Evolutionary conservation across 345 rosid species (phyloP).

Genomic region (Fremontodendron californicum): DNA sequence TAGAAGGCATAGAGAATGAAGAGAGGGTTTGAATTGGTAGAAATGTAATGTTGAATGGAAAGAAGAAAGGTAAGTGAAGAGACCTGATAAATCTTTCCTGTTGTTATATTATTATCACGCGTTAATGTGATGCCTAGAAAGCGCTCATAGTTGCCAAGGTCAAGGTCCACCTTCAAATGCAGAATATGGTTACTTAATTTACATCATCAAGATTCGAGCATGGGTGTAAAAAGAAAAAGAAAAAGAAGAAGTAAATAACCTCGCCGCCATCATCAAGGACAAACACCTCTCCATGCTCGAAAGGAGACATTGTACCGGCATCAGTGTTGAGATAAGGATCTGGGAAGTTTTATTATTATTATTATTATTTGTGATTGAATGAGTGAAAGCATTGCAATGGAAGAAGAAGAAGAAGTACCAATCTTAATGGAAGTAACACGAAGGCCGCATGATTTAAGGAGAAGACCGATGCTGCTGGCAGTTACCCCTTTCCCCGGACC

Average conservation of each 20-base stretch:
- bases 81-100: constrained; percentile 86
- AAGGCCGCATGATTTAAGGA: constrained; percentile 77
- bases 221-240: not conserved
- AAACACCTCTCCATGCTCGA: constrained; percentile 92
- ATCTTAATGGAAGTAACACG: constrained; percentile 79
- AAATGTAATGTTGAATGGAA: not conserved
- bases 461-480: constrained; percentile 80
- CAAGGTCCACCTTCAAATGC: constrained; percentile 65
- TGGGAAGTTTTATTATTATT: too few relatives aligned
- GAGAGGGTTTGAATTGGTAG: not conserved
- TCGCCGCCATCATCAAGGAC: constrained; percentile 89
- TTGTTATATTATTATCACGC: constrained; percentile 71
- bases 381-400: not conserved
- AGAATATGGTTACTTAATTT: not conserved
- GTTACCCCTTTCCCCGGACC: constrained; percentile 87
- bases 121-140: constrained; percentile 69
- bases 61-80: constrained; percentile 9
- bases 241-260: constrained; percentile 27
- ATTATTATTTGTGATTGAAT: not conserved
- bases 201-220: not conserved
- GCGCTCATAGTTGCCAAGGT: constrained; percentile 85
- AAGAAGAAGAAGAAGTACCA: constrained; percentile 28
- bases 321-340: constrained; percentile 84
- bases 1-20: constrained; percentile 5
- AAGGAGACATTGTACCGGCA: constrained; percentile 92